Evolutionary conservation across 345 rosid species (phyloP), one percentile per base, ranked within the genome.

Genomic region (Hevea brasiliensis): DNA sequence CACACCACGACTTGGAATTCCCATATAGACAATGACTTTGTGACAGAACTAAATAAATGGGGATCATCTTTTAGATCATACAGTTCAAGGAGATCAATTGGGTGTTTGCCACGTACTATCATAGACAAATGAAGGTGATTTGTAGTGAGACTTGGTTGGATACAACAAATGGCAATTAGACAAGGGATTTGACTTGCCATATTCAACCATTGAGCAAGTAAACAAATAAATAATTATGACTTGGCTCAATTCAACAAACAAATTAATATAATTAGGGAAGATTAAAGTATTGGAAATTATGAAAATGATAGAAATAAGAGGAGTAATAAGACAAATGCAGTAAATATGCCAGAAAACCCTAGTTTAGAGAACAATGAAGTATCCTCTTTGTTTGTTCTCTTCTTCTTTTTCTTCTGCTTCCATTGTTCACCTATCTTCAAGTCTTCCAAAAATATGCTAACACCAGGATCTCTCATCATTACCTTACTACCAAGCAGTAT

Each of bases 391-490:
- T 32, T 72, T 3, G 6, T 32, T 40, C 26, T 32, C 11, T 12
- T 56, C 35, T 56, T 60, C 44, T 55, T 40, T 50, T 68, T 54
- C 12, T 70, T 21, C 13, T 9, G 9, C 18, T 4, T 62, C 55
- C 32, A 11, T 20, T 26, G 45, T 56, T 53, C 35, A 21, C 18
- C 47, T 20, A 70, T n/a, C 24, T 68, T 66, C 44, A 65, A 4
- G 17, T 41, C 73, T 20, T 79, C 68, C 44, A 79, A 62, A 27
- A 7, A 59, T 18, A 80, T 61, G 55, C 18, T 42, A 68, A 85
- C 81, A 3, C 87, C 85, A 1, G 85, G 83, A 71, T 81, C 79
- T n/a, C 74, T 71, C 86, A 85, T 79, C 59, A 37, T 74, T 35
- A 84, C 74, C 29, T 74, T 70, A 24, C 89, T 84, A 13, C 68